Evolutionary conservation across 1,284 basidiomycete genomes (phyloP), one percentile per base, ranked within the genome.

Genomic region (Sanghuangporus weigelae): DNA sequence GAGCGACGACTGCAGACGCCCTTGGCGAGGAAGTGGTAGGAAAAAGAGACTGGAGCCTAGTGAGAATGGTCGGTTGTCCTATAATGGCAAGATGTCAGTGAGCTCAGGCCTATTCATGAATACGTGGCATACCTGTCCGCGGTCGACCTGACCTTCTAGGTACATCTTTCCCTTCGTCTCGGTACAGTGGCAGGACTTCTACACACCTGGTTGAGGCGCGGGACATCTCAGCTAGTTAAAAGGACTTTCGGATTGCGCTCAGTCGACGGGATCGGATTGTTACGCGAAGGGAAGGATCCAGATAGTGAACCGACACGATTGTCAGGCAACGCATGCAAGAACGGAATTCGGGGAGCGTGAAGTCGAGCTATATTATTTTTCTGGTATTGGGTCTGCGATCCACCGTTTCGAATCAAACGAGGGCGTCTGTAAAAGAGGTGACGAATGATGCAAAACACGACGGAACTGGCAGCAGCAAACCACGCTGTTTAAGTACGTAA

Each of bases 31-130:
- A 46, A 26, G 57, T 56, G 39, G 21, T 55, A 3, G 63, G 63
- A 48, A 63, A 59, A 3, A 63, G 16, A 16, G 63, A n/a, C 7
- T 59, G 57, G 8, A 63, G 36, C 14, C 63, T 49, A 42, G 63
- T 26, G 7, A 63, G 4, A 14, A 63, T 35, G 35, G 58, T 59
- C 12, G 49, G 48, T 55, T 63, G 63, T 21, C 26, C 63, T 63
- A 19, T 10, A 16, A 26, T 16, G 14, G n/a, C 4, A 35, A 53
- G 7, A 19, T 16, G 44, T 46, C 16, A 46, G 10, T n/a, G 1
- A n/a, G 16, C 16, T 46, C 12, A 14, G 44, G 44, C 16, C 26
- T 31, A 46, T 5, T 1, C 1, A n/a, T 38, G 12, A 31, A 46
- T 14, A 48, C 23, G 36, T 19, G 16, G 23, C 31, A 10, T 31